Percentiles rank a stretch among this genome's conserved stretches.
Evolutionary conservation across 1,139 yeast species (phyloP).

Genomic region (Suhomyces bokatorum): DNA sequence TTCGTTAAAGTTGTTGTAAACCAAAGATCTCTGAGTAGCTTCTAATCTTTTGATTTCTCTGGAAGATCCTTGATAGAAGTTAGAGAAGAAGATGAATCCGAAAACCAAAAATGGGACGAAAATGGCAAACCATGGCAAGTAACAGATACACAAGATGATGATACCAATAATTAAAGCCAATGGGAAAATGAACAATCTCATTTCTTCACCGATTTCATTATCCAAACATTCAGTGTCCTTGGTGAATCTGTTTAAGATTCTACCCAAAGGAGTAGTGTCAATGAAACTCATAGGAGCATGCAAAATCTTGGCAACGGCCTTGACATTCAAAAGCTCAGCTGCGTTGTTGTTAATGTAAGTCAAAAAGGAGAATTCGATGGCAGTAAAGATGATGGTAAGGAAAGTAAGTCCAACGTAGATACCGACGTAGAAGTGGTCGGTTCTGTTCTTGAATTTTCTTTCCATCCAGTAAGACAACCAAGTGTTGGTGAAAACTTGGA

Average conservation of each 20-base stretch:
- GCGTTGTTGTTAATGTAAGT: conserved; percentile 53
- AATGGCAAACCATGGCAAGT: conserved; percentile 49
- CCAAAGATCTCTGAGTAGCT: conserved; percentile 46
- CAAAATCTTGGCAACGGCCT: conserved; percentile 38
- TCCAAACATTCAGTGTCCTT: conserved; percentile 51
- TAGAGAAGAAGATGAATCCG: conserved; percentile 34
- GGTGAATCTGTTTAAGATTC: conserved; percentile 56
- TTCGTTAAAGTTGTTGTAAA: conserved; percentile 48
- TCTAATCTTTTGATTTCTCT: conserved; percentile 48
- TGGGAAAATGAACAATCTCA: conserved; percentile 43
- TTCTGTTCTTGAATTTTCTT: conserved; percentile 22
- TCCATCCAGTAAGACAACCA: conserved; percentile 46
- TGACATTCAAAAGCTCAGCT: conserved; percentile 38
- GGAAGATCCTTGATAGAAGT: conserved; percentile 45
- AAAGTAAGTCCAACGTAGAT: conserved; percentile 32
- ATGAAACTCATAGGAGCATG: conserved; percentile 49
- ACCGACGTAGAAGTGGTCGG: conserved; percentile 30
- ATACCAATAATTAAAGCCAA: conserved; percentile 44
- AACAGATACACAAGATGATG: conserved; percentile 42
- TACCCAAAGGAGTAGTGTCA: conserved; percentile 48
- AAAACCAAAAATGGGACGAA: conserved; percentile 43
- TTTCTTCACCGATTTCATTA: conserved; percentile 48
- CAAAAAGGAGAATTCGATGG: conserved; percentile 53
- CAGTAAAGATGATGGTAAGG: conserved; percentile 49
- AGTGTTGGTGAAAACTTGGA: conserved; percentile 31